Conservation (phyloP, 805 yeast species). For the Sugiyamaella mastotermitis region DNA sequence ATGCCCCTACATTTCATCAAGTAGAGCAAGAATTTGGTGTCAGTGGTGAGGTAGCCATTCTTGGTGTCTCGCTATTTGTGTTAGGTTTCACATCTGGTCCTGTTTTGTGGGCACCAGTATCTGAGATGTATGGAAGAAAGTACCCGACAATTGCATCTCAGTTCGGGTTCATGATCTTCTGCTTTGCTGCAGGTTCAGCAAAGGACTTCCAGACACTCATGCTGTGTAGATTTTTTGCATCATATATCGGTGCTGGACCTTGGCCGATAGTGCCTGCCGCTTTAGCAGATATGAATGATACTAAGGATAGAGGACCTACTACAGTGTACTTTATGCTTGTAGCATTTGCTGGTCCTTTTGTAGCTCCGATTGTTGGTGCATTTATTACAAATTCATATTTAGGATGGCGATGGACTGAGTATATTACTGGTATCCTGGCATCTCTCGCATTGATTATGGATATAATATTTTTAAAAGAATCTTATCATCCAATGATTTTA, state of each 20-base stretch:
- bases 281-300: constrained; percentile 69
- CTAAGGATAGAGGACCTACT: constrained; percentile 61
- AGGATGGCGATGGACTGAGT: constrained; percentile 84
- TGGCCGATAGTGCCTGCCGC: constrained; percentile 77
- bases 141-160: constrained; percentile 48
- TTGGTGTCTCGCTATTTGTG: constrained; percentile 69
- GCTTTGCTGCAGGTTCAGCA: constrained; percentile 65
- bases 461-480: constrained; percentile 47
- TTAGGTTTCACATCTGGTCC: constrained; percentile 87
- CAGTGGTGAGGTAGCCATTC: constrained; percentile 49
- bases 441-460: constrained; percentile 35
- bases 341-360: constrained; percentile 63
- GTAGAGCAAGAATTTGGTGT: constrained; percentile 47
- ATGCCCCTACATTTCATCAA: constrained; percentile 49
- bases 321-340: constrained; percentile 60
- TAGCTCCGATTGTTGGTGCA: constrained; percentile 70
- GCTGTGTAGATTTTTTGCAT: constrained; percentile 70
- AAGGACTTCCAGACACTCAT: constrained; percentile 66
- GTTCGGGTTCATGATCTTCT: constrained; percentile 48
- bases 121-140: constrained; percentile 67
- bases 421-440: constrained; percentile 59
- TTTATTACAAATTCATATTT: constrained; percentile 52
- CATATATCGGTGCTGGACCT: constrained; percentile 73
- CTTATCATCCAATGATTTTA: constrained; percentile 63
- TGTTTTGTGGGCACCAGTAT: constrained; percentile 70